Percentiles rank a stretch among this genome's conserved stretches.
Evolutionary conservation across 345 rosid genomes (phyloP).

Genomic region (Euphorbia pulcherrima): DNA sequence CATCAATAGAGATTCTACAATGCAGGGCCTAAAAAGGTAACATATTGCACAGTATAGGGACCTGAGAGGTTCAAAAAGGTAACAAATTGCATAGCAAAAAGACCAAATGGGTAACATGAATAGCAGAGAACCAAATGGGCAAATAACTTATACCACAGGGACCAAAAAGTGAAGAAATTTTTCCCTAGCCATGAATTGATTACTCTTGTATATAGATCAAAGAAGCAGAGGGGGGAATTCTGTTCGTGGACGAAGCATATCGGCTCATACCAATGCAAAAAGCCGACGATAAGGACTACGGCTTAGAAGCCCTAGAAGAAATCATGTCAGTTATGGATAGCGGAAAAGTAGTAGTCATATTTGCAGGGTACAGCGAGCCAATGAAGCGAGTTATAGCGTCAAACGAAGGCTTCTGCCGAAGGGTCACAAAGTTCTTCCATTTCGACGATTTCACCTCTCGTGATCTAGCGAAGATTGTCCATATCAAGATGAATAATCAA

Average conservation of each 20-base stretch:
- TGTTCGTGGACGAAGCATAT: slow-evolving; percentile 98
- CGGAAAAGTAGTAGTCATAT: slow-evolving; percentile 85
- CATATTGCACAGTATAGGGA: too few relatives aligned
- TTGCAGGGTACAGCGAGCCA: slow-evolving; percentile 92
- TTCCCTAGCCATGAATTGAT: too few relatives aligned
- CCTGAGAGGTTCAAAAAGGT: too few relatives aligned
- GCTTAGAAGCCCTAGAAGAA: slow-evolving; percentile 93
- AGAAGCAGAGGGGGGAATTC: slow-evolving; percentile 97
- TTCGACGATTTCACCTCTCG: slow-evolving; percentile 67
- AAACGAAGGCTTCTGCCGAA: slow-evolving; percentile 91
- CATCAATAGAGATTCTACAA: too few relatives aligned
- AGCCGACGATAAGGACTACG: slow-evolving; percentile 90
- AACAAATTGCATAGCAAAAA: too few relatives aligned
- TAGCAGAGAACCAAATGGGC: too few relatives aligned
- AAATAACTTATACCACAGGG: too few relatives aligned
- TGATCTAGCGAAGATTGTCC: slow-evolving; percentile 75
- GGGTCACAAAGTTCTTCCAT: slow-evolving; percentile 88
- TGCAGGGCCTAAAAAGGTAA: too few relatives aligned
- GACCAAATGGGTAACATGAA: too few relatives aligned
- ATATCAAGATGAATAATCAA: slow-evolving; percentile 80
- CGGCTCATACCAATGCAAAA: slow-evolving; percentile 90
- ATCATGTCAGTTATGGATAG: slow-evolving; percentile 97
- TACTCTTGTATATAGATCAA: slow-evolving; percentile 50
- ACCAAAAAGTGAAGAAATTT: too few relatives aligned
- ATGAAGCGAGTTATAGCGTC: slow-evolving; percentile 94